A percentile compares a stretch with the other conserved stretches of the same genome.
These are phyloP conservation scores for Fusarium papillatum DNA, from an alignment of 2,329 filamentous ascomycete species.

Conservation along the genomic window DNA sequence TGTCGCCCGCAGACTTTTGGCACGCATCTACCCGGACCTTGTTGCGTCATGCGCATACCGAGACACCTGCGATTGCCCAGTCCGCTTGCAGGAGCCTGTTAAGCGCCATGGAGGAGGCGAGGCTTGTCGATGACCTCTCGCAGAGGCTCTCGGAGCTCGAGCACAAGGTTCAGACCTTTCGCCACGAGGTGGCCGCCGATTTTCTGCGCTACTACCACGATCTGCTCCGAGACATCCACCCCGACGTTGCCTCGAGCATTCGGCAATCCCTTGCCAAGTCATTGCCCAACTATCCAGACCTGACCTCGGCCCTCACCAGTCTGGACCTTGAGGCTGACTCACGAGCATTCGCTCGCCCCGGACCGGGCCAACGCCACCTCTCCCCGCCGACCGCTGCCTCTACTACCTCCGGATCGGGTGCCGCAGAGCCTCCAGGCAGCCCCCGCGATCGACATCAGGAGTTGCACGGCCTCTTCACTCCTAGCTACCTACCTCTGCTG, in stretches of 20 bases:
- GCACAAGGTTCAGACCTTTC: slow-evolving; percentile 68
- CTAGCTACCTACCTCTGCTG: slow-evolving; percentile 72
- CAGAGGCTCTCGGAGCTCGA: slow-evolving; percentile 69
- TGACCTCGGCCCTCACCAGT: slow-evolving; percentile 53
- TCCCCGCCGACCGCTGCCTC: slow-evolving; percentile 45
- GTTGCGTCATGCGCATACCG: slow-evolving; percentile 54
- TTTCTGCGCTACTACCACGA: slow-evolving; percentile 68
- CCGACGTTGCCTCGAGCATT: slow-evolving; percentile 61
- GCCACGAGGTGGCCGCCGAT: slow-evolving; percentile 68
- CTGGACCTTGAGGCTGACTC: slow-evolving; percentile 54
- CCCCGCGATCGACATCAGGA: slow-evolving; percentile 70
- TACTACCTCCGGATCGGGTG: slow-evolving; percentile 44
- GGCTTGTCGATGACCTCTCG: slow-evolving; percentile 65
- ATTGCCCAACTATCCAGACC: slow-evolving; percentile 59
- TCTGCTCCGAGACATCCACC: slow-evolving; percentile 62
- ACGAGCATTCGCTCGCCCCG: slow-evolving; percentile 46
- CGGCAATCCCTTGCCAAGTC: slow-evolving; percentile 60
- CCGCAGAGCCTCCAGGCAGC: slow-evolving; percentile 52
- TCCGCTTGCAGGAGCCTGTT: slow-evolving; percentile 47
- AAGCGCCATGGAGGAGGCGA: slow-evolving; percentile 57
- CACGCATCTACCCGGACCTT: slow-evolving; percentile 30
- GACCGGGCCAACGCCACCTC: slow-evolving; percentile 49
- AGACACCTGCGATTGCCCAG: slow-evolving; percentile 46
- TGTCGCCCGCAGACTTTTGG: slow-evolving; percentile 28
- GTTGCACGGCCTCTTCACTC: slow-evolving; percentile 74